Evolutionary conservation across 2,329 filamentous ascomycete genomes (phyloP).

Genomic region (Fusarium pseudonygamai): DNA sequence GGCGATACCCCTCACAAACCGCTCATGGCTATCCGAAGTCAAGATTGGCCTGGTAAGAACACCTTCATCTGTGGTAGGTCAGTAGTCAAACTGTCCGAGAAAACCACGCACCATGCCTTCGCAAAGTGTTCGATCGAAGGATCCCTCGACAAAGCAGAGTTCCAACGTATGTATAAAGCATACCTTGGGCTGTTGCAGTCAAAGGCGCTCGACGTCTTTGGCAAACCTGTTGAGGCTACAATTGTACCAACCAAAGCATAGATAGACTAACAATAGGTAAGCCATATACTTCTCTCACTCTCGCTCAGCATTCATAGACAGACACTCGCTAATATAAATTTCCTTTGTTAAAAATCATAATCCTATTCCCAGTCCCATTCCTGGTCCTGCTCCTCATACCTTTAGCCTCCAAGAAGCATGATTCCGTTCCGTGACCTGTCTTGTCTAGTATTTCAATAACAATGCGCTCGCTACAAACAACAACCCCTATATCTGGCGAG

Average conservation of each 20-base stretch:
- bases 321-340: not conserved
- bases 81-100: constrained; percentile 36
- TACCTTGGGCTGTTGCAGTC: not conserved
- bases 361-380: not conserved
- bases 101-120: not conserved
- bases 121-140: constrained; percentile 37
- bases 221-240: not conserved
- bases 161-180: constrained; percentile 5
- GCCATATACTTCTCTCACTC: not conserved
- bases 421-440: not conserved
- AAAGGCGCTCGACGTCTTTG: constrained; percentile 8
- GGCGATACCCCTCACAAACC: not conserved
- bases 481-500: constrained; percentile 6
- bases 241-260: not conserved
- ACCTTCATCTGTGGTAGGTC: constrained; percentile 20
- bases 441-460: constrained; percentile 25
- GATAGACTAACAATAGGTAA: not conserved
- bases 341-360: constrained; percentile 5
- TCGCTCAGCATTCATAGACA: not conserved
- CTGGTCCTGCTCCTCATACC: not conserved
- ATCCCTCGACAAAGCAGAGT: not conserved
- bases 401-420: not conserved
- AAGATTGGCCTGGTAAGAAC: not conserved
- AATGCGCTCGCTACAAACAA: constrained; percentile 33
- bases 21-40: constrained; percentile 10